Evolutionary conservation across 176 grass and related monocot genomes (phyloP).

Genomic region (Cenchrus fungigraminus): DNA sequence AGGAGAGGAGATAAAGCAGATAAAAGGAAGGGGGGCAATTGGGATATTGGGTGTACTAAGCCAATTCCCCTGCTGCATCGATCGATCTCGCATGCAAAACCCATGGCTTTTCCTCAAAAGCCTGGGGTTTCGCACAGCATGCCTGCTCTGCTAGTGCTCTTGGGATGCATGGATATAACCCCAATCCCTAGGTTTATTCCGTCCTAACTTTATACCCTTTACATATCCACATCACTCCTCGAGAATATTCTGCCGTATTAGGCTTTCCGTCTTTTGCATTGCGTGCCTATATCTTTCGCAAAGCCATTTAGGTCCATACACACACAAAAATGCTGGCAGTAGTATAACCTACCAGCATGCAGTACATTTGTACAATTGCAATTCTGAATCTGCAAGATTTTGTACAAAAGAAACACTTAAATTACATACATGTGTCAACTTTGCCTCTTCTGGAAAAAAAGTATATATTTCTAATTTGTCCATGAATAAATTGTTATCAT

Average conservation of each 20-base stretch:
- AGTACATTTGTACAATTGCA: neutral
- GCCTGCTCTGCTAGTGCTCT: neutral
- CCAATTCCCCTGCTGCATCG: slow-evolving; percentile 40
- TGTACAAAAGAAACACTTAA: neutral
- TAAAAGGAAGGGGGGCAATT: slow-evolving; percentile 68
- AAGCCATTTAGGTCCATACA: slow-evolving; percentile 42
- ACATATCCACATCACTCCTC: slow-evolving; percentile 38
- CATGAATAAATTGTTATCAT: neutral
- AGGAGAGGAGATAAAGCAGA: slow-evolving; percentile 40
- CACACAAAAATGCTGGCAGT: slow-evolving; percentile 7
- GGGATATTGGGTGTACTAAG: slow-evolving; percentile 53
- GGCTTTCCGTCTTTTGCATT: slow-evolving; percentile 54
- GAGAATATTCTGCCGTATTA: slow-evolving; percentile 63
- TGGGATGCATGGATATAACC: slow-evolving; percentile 36
- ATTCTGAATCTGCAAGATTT: neutral
- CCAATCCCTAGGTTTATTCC: slow-evolving; percentile 74
- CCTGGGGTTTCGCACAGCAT: slow-evolving; percentile 48
- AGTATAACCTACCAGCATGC: neutral
- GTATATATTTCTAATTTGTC: neutral
- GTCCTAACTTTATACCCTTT: slow-evolving; percentile 54
- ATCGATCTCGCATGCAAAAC: slow-evolving; percentile 48
- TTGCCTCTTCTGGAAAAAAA: neutral
- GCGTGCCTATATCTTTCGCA: slow-evolving; percentile 47
- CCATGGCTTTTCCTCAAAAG: slow-evolving; percentile 58
- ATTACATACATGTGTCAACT: neutral